Percentiles rank a stretch among this genome's conserved stretches.
These are phyloP conservation scores for Spirogloea muscicola DNA, from an alignment of 139 green algal genomes.

Conservation along the genomic window DNA sequence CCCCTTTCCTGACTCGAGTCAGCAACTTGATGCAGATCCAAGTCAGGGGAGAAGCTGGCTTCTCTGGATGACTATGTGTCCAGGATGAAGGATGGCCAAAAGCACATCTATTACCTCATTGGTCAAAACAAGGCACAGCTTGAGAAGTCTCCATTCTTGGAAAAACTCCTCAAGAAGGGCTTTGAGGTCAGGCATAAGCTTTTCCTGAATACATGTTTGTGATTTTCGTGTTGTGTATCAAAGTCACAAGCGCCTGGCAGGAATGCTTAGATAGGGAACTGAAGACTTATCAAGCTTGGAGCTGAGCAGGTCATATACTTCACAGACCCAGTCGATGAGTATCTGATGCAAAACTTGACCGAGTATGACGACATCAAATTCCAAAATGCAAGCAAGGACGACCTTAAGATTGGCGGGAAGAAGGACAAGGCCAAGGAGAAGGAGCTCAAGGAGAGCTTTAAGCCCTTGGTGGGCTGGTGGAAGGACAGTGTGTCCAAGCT, in stretches of 20 bases:
- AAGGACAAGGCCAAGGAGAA: slow-evolving; percentile 76
- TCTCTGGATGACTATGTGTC: slow-evolving; percentile 83
- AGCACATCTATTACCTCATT: slow-evolving; percentile 95
- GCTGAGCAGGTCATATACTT: slow-evolving; percentile 92
- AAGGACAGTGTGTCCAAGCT: too few relatives aligned
- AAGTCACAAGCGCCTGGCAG: too few relatives aligned
- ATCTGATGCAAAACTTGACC: slow-evolving; percentile 85
- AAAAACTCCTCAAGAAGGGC: slow-evolving; percentile 61
- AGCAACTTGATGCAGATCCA: too few relatives aligned
- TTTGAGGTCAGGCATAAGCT: slow-evolving; percentile 61
- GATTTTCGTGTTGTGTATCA: slow-evolving; percentile 6
- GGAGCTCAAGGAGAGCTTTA: slow-evolving; percentile 80
- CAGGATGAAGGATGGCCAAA: slow-evolving; percentile 89
- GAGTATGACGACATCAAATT: slow-evolving; percentile 96
- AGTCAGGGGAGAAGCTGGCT: slow-evolving; percentile 66
- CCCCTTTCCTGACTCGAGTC: too few relatives aligned
- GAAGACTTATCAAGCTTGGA: too few relatives aligned
- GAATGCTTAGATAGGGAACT: too few relatives aligned
- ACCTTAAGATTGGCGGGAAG: slow-evolving; percentile 85
- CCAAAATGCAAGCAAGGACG: slow-evolving; percentile 88
- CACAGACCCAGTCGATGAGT: slow-evolving; percentile 96
- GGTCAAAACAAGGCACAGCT: slow-evolving; percentile 75
- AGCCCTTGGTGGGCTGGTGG: slow-evolving; percentile 89
- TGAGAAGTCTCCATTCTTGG: slow-evolving; percentile 63
- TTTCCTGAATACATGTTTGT: neutral